Base-by-base conservation (phyloP, 2,329 filamentous ascomycete species). In the Myriosclerotinia scirpicola region DNA sequence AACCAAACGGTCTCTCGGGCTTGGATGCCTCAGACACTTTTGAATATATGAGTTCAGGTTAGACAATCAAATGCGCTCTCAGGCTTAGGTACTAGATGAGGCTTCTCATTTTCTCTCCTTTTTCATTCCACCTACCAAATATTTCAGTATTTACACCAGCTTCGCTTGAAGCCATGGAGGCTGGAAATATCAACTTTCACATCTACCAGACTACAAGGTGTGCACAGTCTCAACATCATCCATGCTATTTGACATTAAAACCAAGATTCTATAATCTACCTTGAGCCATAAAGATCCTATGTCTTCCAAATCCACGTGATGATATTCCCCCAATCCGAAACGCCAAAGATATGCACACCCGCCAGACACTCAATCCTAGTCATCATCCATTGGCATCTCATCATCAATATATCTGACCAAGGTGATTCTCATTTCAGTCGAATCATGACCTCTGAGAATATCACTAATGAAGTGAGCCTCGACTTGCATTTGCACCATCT, bases 401-500 rank as follows among this genome's bases (percentile, higher is more conserved):
- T 99, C 95, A 76, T 99, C 95, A 73, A 99, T 96, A 77, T 96
- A 97, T 73, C 94, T 86, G 74, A 98, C 86, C 74, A 99, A 80
- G 38, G 92, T 92, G 75, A 99, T 90, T 75, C 94, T 86, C 91
- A 99, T 97, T 82, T 99, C 95, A 0, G 95, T 99, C 22, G 91
- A 94, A 77, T 99, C 95, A 75, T 97, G 94, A 3, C 95, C 95
- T 66, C 93, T 87, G 68, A 99, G 82, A 42, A 97, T 85, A 78
- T 99, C 95, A 77, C 92, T 97, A 75, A 96, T 90, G 77, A 98
- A 99, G 76, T 96, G 93, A 56, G 92, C 92, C 77, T 99, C 94
- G 5, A 98, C 93, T 79, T 98, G 95, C 92, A 98, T 97, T 84
- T 98, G 94, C 75, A 98, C 94, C 95, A 99, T 99, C 79, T 99